These are phyloP conservation scores for Colletotrichum zoysiae DNA, from an alignment of 2,329 filamentous ascomycete genomes.

Conservation along the genomic window DNA sequence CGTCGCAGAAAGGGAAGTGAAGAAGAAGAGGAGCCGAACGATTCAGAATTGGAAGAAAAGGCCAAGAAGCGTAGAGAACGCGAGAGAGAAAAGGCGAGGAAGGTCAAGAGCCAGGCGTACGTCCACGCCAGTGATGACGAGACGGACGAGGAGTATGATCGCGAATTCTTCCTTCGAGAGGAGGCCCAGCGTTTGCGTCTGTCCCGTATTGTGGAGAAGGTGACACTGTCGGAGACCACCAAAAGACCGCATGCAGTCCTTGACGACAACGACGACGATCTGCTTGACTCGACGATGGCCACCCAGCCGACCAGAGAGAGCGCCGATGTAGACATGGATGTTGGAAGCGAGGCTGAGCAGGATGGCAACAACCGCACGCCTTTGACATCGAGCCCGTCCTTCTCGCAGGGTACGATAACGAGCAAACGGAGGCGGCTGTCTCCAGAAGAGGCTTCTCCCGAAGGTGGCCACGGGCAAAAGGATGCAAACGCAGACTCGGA, in stretches of 20 bases:
- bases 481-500: constrained; percentile 44
- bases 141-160: constrained; percentile 78
- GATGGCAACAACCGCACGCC: constrained; percentile 18
- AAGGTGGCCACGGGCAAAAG: constrained; percentile 36
- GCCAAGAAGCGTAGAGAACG: constrained; percentile 73
- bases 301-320: constrained; percentile 31
- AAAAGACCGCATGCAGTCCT: constrained; percentile 49
- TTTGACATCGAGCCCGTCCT: constrained; percentile 33
- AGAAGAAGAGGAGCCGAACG: constrained; percentile 63
- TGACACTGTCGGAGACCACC: constrained; percentile 35
- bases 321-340: constrained; percentile 47
- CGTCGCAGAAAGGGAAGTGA: constrained; percentile 63
- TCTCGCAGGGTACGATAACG: constrained; percentile 30
- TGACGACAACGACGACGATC: constrained; percentile 44
- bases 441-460: constrained; percentile 1
- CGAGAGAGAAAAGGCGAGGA: constrained; percentile 80
- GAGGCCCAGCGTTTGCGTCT: constrained; percentile 60
- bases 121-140: constrained; percentile 91
- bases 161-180: constrained; percentile 83
- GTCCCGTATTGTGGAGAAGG: constrained; percentile 54
- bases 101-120: constrained; percentile 87
- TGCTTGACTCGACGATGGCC: constrained; percentile 40
- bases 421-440: constrained; percentile 32
- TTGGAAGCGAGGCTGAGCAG: constrained; percentile 36
- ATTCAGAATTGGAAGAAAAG: constrained; percentile 74